A percentile compares a stretch with the other conserved stretches of the same genome.
Evolutionary conservation across 805 yeast species (phyloP).

Genomic region (Zygosaccharomyces kombuchaensis): DNA sequence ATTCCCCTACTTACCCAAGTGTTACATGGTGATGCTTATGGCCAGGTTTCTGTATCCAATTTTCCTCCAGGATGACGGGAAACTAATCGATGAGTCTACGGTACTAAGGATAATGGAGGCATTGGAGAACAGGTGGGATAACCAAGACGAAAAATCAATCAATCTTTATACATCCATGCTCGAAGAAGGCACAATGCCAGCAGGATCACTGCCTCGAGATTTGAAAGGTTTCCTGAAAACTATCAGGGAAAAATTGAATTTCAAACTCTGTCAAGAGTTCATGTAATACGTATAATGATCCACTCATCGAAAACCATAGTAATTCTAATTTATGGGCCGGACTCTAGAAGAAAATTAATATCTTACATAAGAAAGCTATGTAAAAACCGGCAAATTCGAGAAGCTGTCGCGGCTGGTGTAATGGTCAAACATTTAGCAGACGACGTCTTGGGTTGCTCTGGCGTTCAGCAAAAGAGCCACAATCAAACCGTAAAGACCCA

Average conservation of each 20-base stretch:
- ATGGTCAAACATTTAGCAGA: constrained; percentile 48
- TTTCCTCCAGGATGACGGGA: constrained; percentile 21
- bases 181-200: constrained; percentile 7
- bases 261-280: constrained; percentile 32
- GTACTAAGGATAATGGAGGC: constrained; percentile 25
- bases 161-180: constrained; percentile 17
- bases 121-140: constrained; percentile 24
- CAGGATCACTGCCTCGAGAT: constrained; percentile 16
- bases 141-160: constrained; percentile 17
- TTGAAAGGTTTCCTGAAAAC: constrained; percentile 15
- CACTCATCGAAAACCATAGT: neutral
- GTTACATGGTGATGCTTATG: constrained; percentile 26
- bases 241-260: constrained; percentile 24
- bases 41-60: constrained; percentile 29
- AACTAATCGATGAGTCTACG: constrained; percentile 20
- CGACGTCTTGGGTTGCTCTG: constrained; percentile 89
- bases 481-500: constrained; percentile 97
- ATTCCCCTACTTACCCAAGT: constrained; percentile 29
- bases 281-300: constrained; percentile 16
- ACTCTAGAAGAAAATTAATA: constrained; percentile 2
- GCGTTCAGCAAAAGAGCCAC: constrained; percentile 97
- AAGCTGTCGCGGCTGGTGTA: neutral
- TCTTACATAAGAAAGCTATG: constrained; percentile 7
- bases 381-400: neutral
- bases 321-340: neutral